phyloP scores from a whole-genome alignment of 2,329 filamentous ascomycete genomes.

The Penicillium italicum region DNA sequence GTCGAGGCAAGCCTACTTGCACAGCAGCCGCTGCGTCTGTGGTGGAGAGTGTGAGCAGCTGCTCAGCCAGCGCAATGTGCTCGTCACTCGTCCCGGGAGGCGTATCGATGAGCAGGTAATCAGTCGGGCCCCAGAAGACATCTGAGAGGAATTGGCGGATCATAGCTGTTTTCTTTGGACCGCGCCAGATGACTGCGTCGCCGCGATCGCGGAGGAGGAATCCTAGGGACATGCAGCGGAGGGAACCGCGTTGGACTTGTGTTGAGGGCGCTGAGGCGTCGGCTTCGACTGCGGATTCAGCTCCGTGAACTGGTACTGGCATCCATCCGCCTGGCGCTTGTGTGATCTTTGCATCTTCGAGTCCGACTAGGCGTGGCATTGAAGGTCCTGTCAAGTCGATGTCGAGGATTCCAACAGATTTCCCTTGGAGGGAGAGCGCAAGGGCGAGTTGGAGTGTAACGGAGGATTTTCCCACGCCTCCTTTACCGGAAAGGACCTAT shows the following conservation, averaged over 20 bases:
- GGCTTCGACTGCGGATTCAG: slow-evolving; percentile 30
- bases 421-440: slow-evolving; percentile 76
- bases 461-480: slow-evolving; percentile 95
- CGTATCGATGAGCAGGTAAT: slow-evolving; percentile 92
- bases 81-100: slow-evolving; percentile 95
- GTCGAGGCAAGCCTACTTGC: slow-evolving; percentile 50
- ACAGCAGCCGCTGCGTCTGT: slow-evolving; percentile 21
- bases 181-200: slow-evolving; percentile 94
- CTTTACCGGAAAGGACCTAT: slow-evolving; percentile 86
- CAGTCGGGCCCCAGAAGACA: slow-evolving; percentile 80
- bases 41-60: slow-evolving; percentile 56
- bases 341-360: slow-evolving; percentile 83
- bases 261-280: slow-evolving; percentile 7
- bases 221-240: slow-evolving; percentile 81
- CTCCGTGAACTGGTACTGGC: slow-evolving; percentile 76
- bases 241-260: slow-evolving; percentile 34
- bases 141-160: slow-evolving; percentile 92
- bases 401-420: slow-evolving; percentile 91
- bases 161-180: slow-evolving; percentile 99
- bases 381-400: slow-evolving; percentile 95
- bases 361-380: slow-evolving; percentile 89
- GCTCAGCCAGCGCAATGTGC: slow-evolving; percentile 91
- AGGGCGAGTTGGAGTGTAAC: slow-evolving; percentile 95
- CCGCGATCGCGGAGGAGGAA: slow-evolving; percentile 80
- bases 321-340: slow-evolving; percentile 91